Conservation (phyloP, 2,329 filamentous ascomycete species). For the Emmonsiellopsis sp. region DNA sequence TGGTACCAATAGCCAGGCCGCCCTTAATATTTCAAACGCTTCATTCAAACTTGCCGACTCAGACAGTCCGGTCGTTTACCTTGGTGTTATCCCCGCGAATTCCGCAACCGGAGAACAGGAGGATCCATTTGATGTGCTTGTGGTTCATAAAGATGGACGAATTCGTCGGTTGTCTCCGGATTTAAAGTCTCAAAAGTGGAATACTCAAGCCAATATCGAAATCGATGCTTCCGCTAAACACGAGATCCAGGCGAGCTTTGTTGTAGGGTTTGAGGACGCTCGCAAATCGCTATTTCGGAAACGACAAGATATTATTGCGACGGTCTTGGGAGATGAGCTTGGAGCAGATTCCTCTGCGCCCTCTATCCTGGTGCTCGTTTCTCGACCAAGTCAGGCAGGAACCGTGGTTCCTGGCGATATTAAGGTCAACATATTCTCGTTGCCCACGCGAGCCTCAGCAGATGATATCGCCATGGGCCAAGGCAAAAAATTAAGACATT, state of each 20-base stretch:
- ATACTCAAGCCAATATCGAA: slow-evolving; percentile 25
- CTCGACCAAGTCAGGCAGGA: slow-evolving; percentile 23
- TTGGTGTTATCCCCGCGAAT: slow-evolving; percentile 27
- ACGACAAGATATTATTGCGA: slow-evolving; percentile 29
- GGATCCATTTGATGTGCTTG: slow-evolving; percentile 30
- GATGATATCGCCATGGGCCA: slow-evolving; percentile 17
- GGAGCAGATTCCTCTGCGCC: slow-evolving; percentile 20
- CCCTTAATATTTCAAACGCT: slow-evolving; percentile 28
- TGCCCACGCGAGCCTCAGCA: slow-evolving; percentile 20
- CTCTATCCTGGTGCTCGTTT: slow-evolving; percentile 31
- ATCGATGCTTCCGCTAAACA: slow-evolving; percentile 19
- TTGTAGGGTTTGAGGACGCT: slow-evolving; percentile 32
- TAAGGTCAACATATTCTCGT: slow-evolving; percentile 30
- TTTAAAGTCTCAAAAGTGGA: slow-evolving; percentile 31
- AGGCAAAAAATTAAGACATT: slow-evolving; percentile 26
- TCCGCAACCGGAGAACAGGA: slow-evolving; percentile 16
- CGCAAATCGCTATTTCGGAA: slow-evolving; percentile 30
- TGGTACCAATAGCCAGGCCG: slow-evolving; percentile 20
- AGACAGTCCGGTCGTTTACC: slow-evolving; percentile 27
- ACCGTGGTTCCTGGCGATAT: slow-evolving; percentile 24
- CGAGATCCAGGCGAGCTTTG: slow-evolving; percentile 26
- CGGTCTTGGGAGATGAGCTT: slow-evolving; percentile 24
- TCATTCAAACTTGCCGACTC: slow-evolving; percentile 29
- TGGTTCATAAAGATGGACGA: slow-evolving; percentile 35
- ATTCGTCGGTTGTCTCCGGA: slow-evolving; percentile 32